Base-by-base conservation (phyloP, 306 rosid species). In the Chamaecrista fasciculata region DNA sequence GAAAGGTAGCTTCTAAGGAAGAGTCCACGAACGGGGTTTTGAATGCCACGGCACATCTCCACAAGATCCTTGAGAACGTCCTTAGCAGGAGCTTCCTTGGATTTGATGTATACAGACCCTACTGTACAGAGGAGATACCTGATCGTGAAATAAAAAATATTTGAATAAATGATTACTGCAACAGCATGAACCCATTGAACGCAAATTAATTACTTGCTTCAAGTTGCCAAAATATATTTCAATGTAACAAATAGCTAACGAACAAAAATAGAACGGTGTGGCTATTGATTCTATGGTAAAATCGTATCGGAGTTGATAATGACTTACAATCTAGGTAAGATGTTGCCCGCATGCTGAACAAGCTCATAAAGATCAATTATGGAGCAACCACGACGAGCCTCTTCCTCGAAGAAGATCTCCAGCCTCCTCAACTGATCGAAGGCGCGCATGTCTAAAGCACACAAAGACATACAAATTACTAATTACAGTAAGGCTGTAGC, bases 51-150 rank as follows among this genome's bases (percentile, higher is more conserved):
- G 75, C 97, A 94, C 97, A 90, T 90, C 71, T 94, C 99, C 26
- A 91, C 97, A 25, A 90, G 97, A 81, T 94, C 99, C 83, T 90
- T 91, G 62, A 91, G 99, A 69, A 93, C 83, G 53, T 93, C 98
- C 81, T 86, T 94, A 19, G 99, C 97, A 21, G 96, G 99, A 67
- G 89, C 99, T 71, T 88, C 97, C 85, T 88, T 91, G 25, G 96
- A 88, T 47, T 85, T 88, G 66, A 90, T 85, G 87, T 84, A 94
- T 48, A 91, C 99, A 8, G 97, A 91, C 73, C 96, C 99, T 43
- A 94, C 97, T 36, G 97, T 91, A 76, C 99, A 91, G 42, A 90
- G 96, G 70, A 94, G 96, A 82, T 90, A 91, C 91, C 99, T 94
- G 85, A 74, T 69, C 24, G 20, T 61, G 24, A 59, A 58, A 18